phyloP scores from a whole-genome alignment of 768 basidiomycete species.

The Pulveroboletus sp. region DNA sequence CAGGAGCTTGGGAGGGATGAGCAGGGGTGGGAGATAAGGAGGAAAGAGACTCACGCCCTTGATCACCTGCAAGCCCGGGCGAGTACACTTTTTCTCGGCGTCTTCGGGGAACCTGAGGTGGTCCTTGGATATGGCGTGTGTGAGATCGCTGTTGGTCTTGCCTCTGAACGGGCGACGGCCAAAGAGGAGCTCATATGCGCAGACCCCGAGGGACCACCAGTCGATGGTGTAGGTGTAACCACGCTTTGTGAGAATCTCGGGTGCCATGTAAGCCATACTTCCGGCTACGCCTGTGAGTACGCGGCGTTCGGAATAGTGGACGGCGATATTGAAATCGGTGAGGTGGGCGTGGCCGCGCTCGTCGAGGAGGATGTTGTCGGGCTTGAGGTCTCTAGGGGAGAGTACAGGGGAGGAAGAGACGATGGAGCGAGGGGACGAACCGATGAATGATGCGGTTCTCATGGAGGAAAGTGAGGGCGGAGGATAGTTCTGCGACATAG shows the following conservation, averaged over 20 bases:
- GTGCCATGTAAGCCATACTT: conserved; percentile 99
- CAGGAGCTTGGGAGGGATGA: conserved; percentile 55
- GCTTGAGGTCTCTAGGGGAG: conserved; percentile 79
- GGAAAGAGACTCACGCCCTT: conserved; percentile 58
- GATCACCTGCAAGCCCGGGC: conserved; percentile 72
- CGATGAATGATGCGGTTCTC: conserved; percentile 94
- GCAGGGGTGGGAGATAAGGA: conserved; percentile 10
- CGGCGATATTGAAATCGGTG: conserved; percentile 98
- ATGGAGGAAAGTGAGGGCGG: conserved; percentile 86
- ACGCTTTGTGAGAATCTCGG: conserved; percentile 84
- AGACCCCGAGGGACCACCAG: conserved; percentile 96
- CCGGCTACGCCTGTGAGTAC: conserved; percentile 89
- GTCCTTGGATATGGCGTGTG: conserved; percentile 89
- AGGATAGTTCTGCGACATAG: conserved; percentile 85
- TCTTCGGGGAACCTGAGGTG: conserved; percentile 87
- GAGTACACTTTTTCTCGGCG: conserved; percentile 72
- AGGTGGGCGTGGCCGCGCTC: conserved; percentile 94
- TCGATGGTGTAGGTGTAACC: conserved; percentile 94
- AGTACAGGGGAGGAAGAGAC: neutral
- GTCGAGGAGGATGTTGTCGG: conserved; percentile 96
- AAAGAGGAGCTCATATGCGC: conserved; percentile 88
- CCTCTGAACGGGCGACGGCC: conserved; percentile 91
- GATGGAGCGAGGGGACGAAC: conserved; percentile 41
- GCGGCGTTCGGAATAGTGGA: conserved; percentile 87
- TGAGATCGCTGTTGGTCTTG: conserved; percentile 87